Evolutionary conservation across 306 rosid genomes (phyloP).

Genomic region (Quercus alba): DNA sequence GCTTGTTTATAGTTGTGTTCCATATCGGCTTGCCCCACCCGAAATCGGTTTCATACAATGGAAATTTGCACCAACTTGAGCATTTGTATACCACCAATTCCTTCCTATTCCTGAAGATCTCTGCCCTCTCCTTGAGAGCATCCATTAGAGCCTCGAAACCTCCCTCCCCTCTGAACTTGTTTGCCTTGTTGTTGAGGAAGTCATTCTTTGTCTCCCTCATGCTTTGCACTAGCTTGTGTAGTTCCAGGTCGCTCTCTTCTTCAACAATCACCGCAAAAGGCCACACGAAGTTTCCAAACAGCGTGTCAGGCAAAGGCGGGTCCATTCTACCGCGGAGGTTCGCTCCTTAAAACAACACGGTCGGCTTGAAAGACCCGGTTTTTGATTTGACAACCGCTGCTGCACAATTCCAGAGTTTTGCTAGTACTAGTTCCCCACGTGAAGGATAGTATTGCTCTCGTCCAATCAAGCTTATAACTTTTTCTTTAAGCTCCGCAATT

Average conservation of each 20-base stretch:
- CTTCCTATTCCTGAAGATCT: conserved; percentile 1
- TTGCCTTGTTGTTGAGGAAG: conserved; percentile 15
- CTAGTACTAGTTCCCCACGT: conserved; percentile 37
- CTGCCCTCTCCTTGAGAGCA: conserved; percentile 23
- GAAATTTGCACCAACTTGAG: conserved; percentile 45
- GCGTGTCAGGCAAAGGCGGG: conserved; percentile 22
- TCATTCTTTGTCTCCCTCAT: conserved; percentile 30
- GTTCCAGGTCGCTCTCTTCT: conserved; percentile 27
- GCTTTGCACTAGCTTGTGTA: conserved; percentile 27
- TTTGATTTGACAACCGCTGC: neutral
- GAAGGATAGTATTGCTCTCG: conserved; percentile 21
- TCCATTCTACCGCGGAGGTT: conserved; percentile 40
- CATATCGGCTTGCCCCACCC: conserved; percentile 42
- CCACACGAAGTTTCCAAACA: conserved; percentile 44
- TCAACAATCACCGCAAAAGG: conserved; percentile 32
- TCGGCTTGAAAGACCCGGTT: conserved; percentile 22
- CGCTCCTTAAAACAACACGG: conserved; percentile 38
- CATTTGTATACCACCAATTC: conserved; percentile 25
- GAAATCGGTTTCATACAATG: conserved; percentile 26
- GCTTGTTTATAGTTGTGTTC: conserved; percentile 30
- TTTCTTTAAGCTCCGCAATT: conserved; percentile 23
- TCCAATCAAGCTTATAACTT: neutral
- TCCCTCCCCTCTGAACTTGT: conserved; percentile 29
- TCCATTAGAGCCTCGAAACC: conserved; percentile 30
- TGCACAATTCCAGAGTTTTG: conserved; percentile 39